These are phyloP conservation scores for Colletotrichum paranaense DNA, from an alignment of 2,329 filamentous ascomycete genomes.

Conservation along the genomic window DNA sequence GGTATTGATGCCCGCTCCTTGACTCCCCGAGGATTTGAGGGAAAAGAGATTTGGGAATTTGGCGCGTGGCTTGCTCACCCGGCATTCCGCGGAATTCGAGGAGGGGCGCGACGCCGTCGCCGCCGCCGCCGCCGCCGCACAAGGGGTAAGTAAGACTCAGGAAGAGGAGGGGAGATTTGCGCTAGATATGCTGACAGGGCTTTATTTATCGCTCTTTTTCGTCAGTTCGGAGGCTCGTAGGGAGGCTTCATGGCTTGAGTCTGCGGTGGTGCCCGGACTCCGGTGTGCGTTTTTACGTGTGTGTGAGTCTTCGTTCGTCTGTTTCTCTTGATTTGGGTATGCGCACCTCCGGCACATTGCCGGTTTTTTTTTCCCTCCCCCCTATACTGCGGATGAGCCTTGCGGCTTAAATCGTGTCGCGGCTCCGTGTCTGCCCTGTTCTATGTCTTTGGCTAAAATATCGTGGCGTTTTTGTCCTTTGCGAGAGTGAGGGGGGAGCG, in stretches of 20 bases:
- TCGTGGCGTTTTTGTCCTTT: no score
- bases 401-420: no score
- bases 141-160: background rate
- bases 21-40: background rate
- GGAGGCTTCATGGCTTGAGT: background rate
- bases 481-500: no score
- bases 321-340: background rate
- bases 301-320: background rate
- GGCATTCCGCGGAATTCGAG: background rate
- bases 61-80: background rate
- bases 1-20: background rate
- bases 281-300: background rate
- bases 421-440: no score
- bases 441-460: no score
- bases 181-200: background rate
- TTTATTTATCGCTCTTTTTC: background rate
- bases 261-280: background rate
- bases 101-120: background rate
- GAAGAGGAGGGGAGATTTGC: no score
- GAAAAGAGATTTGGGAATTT: background rate
- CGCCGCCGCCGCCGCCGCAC: background rate
- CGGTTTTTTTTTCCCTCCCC: background rate
- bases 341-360: background rate
- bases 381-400: no score
- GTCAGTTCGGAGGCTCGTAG: background rate